These are phyloP conservation scores for Xylaria sp. DNA, from an alignment of 2,329 filamentous ascomycete genomes.

Conservation along the genomic window DNA sequence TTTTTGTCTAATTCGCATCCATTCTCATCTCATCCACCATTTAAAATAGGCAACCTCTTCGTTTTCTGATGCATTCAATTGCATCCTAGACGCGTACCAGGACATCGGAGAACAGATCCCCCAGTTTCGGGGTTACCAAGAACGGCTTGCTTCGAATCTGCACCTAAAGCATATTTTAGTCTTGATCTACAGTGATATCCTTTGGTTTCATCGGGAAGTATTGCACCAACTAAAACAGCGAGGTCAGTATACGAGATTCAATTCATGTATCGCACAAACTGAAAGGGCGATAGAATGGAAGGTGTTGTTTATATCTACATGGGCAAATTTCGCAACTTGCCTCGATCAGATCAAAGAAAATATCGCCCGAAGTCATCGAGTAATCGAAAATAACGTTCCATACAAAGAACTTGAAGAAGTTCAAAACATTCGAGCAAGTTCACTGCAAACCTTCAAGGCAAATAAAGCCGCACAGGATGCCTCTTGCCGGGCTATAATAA, in stretches of 20 bases:
- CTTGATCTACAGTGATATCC: slow-evolving; percentile 46
- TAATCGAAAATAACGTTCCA: slow-evolving; percentile 42
- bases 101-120: slow-evolving; percentile 47
- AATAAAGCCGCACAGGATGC: slow-evolving; percentile 26
- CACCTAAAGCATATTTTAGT: slow-evolving; percentile 42
- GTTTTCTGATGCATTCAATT: slow-evolving; percentile 44
- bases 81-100: slow-evolving; percentile 46
- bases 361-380: slow-evolving; percentile 35
- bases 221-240: slow-evolving; percentile 38
- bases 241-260: slow-evolving; percentile 20
- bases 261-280: neutral
- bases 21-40: neutral
- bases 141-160: slow-evolving; percentile 37
- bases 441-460: slow-evolving; percentile 27
- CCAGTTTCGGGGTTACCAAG: slow-evolving; percentile 41
- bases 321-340: slow-evolving; percentile 40
- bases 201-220: slow-evolving; percentile 46
- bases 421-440: slow-evolving; percentile 27
- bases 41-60: neutral
- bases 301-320: slow-evolving; percentile 41
- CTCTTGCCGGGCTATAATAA: slow-evolving; percentile 16
- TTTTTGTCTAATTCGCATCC: neutral
- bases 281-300: slow-evolving; percentile 34
- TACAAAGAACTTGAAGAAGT: slow-evolving; percentile 37
- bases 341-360: slow-evolving; percentile 40